Percentiles rank a stretch among this genome's conserved stretches.
Evolutionary conservation across 352 stramenopile species (phyloP).

Genomic region (Globisporangium viniferum): DNA sequence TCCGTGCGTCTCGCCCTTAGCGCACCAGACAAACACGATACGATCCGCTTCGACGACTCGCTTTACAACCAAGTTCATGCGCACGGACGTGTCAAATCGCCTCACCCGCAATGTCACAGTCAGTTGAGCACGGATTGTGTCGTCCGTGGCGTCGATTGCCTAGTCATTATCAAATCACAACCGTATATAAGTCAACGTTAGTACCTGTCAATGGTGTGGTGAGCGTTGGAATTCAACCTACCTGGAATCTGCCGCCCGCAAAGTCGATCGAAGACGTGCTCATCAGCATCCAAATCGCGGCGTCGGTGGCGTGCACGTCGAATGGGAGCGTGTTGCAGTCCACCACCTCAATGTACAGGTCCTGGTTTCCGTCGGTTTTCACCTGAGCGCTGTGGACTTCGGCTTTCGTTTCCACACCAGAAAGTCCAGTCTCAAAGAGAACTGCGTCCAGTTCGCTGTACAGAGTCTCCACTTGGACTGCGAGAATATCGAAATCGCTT

Average conservation of each 20-base stretch:
- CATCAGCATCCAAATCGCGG: slow-evolving; percentile 10
- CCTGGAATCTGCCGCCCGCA: slow-evolving; percentile 3
- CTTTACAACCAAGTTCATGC: slow-evolving; percentile 1
- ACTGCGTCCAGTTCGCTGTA: neutral
- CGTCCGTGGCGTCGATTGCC: neutral
- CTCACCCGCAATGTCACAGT: neutral
- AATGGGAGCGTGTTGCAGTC: slow-evolving; percentile 5
- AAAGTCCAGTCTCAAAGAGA: neutral
- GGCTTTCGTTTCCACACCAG: neutral
- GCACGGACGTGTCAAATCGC: neutral
- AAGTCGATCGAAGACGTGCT: slow-evolving; percentile 1
- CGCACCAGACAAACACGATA: slow-evolving; percentile 5
- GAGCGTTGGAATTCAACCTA: neutral
- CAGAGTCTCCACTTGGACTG: neutral
- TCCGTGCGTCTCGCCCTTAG: neutral
- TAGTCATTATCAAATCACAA: neutral
- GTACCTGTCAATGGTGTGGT: neutral
- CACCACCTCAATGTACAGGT: slow-evolving; percentile 3
- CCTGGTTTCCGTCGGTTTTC: neutral
- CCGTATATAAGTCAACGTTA: too few species aligned
- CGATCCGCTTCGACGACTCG: slow-evolving; percentile 7
- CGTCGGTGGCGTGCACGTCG: neutral
- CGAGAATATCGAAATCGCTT: slow-evolving; percentile 35
- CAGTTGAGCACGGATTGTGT: neutral
- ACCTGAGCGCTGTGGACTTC: neutral